These are phyloP conservation scores for Asterochloris sp. DNA, from an alignment of 139 green algal species.

Conservation along the genomic window DNA sequence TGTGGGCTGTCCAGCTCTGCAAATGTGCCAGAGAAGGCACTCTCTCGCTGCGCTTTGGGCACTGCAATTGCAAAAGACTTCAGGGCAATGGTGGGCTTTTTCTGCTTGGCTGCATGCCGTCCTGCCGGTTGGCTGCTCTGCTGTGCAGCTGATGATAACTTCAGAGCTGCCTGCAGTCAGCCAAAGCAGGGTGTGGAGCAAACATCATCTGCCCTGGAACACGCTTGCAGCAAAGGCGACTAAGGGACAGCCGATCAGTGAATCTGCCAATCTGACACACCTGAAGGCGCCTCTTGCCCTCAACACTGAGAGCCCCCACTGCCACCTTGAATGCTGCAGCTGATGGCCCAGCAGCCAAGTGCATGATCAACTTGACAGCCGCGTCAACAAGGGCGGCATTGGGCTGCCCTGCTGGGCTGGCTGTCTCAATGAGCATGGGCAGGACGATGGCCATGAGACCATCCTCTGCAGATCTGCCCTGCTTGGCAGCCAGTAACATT, in stretches of 20 bases:
- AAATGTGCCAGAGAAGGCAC: too few relatives aligned
- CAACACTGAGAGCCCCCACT: not conserved
- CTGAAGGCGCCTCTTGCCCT: slow-evolving; percentile 8
- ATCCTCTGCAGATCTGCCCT: not conserved
- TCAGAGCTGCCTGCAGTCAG: not conserved
- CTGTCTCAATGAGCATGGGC: slow-evolving; percentile 6
- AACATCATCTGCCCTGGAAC: not conserved
- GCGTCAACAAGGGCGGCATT: not conserved
- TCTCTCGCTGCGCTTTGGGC: too few relatives aligned
- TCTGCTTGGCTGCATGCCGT: slow-evolving; percentile 3
- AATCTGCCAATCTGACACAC: not conserved
- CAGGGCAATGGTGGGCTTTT: slow-evolving; percentile 1
- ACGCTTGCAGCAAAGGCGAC: not conserved
- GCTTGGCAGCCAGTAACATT: not conserved
- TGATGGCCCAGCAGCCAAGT: slow-evolving; percentile 11
- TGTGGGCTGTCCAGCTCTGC: too few relatives aligned
- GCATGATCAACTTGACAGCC: slow-evolving; percentile 7
- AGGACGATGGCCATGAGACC: slow-evolving; percentile 3
- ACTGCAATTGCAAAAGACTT: slow-evolving; percentile 3
- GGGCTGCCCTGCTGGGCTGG: not conserved
- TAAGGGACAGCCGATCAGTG: not conserved
- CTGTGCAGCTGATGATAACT: not conserved
- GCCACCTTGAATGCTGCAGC: slow-evolving; percentile 5
- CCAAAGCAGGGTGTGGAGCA: too few relatives aligned
- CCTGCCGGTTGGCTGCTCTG: not conserved